Evolutionary conservation across 176 grass and related monocot genomes (phyloP).

Genomic region (Saccharum officinarum): DNA sequence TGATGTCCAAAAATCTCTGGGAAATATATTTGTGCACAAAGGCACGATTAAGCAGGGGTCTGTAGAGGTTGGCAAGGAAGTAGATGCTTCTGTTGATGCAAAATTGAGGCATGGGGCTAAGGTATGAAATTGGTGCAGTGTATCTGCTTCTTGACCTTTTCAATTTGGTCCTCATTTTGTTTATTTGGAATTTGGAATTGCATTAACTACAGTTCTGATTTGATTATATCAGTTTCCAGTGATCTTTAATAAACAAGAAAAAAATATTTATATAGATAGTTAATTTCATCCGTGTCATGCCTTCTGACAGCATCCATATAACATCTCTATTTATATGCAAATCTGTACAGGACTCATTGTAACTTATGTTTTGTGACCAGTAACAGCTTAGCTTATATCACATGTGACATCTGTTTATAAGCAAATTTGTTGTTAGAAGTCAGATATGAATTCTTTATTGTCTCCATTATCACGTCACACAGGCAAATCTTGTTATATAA

Average conservation of each 20-base stretch:
- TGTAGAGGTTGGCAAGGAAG: slow-evolving; percentile 74
- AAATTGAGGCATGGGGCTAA: slow-evolving; percentile 84
- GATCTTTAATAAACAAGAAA: slow-evolving; percentile 14
- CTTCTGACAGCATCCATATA: background rate
- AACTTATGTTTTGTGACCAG: background rate
- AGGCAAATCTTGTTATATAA: slow-evolving; percentile 11
- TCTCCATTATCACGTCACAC: background rate
- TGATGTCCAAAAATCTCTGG: slow-evolving; percentile 86
- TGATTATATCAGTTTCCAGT: background rate
- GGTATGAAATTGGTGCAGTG: slow-evolving; percentile 42
- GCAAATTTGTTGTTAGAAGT: slow-evolving; percentile 2
- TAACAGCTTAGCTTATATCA: background rate
- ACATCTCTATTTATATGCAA: slow-evolving; percentile 4
- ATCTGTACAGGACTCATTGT: background rate
- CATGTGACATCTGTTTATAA: slow-evolving; percentile 11
- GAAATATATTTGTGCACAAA: slow-evolving; percentile 97
- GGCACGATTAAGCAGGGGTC: slow-evolving; percentile 81
- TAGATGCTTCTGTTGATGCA: slow-evolving; percentile 80
- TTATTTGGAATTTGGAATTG: slow-evolving; percentile 13
- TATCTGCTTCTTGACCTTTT: background rate
- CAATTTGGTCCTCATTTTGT: background rate
- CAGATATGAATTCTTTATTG: background rate
- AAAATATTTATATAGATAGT: background rate
- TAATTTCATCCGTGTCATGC: slow-evolving; percentile 6
- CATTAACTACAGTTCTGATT: slow-evolving; percentile 14